Evolutionary conservation across 108 stramenopile genomes (phyloP), one percentile per base, ranked within the genome.

Genomic region (Epithemia pelagica): DNA sequence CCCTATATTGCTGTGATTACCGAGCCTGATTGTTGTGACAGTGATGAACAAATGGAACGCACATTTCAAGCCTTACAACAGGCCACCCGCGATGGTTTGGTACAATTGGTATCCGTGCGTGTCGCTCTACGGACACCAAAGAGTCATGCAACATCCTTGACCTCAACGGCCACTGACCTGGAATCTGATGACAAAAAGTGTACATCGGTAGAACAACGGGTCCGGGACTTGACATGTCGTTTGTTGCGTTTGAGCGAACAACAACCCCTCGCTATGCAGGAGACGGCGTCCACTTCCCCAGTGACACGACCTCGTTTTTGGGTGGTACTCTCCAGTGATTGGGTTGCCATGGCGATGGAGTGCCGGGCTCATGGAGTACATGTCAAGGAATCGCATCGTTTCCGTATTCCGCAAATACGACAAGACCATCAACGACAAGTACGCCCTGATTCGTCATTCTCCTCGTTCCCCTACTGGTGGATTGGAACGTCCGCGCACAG

Each of bases 401-500:
- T 64, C 55, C 28, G 37, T 30, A 83, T 92, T 18, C 84, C 88
- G 7, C 54, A 67, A 0, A 78, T 92, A 60, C 76, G 84, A 29
- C 30, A 64, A 25, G 54, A 66, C 31, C 75, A 81, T 67, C 54
- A 10, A 46, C 37, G 37, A 15, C 10, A 5, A 15, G 37, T 15
- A 15, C 37, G 37, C 10, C 37, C 37, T 10, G 37, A 46, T 10
- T 10, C 15, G 37, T 46, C 37, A 46, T 46, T 15, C 5, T 46
- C 37, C 10, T 46, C 37, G 37, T 46, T 15, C 5, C 62, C 37
- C n/a, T 59, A n/a, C 32, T 65, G 10, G 32, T 77, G 32, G 59
- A 76, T 89, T 58, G 90, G 90, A 33, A 89, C 86, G n/a, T 89
- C 88, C 8, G 70, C 82, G 5, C 90, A 92, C 67, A 78, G 79